Conservation (phyloP, 169 alveolate species). For the Theileria annulata region DNA sequence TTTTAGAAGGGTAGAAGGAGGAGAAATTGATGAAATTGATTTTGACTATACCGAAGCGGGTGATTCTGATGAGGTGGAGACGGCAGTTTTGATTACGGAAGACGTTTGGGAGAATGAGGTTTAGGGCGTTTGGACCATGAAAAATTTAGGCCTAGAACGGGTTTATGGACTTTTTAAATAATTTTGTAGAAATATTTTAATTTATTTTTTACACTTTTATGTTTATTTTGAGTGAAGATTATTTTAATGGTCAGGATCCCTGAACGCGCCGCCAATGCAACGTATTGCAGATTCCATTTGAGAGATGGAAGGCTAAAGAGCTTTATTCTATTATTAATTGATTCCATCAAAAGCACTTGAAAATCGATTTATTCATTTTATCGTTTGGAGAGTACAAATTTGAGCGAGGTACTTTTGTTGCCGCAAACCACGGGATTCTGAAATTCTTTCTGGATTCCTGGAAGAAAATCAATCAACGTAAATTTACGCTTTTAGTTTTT, state of each 20-base stretch:
- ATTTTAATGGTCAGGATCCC: not conserved
- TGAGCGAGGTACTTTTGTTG: not conserved
- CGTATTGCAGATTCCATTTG: slow-evolving; percentile 25
- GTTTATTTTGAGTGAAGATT: not conserved
- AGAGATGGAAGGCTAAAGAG: not conserved
- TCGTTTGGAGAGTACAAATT: not conserved
- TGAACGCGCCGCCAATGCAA: not conserved
- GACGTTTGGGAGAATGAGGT: slow-evolving; percentile 25
- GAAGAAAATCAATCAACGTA: not conserved
- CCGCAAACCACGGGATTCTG: not conserved
- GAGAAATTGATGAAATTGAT: slow-evolving; percentile 22
- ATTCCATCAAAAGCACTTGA: not conserved
- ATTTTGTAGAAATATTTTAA: not conserved
- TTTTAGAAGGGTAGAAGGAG: not conserved
- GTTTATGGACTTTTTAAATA: not conserved
- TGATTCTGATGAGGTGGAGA: slow-evolving; percentile 12
- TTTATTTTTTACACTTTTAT: not conserved
- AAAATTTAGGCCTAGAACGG: not conserved
- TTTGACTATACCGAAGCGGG: slow-evolving; percentile 13
- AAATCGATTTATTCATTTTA: not conserved
- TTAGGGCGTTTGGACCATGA: not conserved
- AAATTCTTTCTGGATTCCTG: not conserved
- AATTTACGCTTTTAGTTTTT: not conserved
- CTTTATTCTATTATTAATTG: not conserved
- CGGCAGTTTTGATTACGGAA: slow-evolving; percentile 36